Evolutionary conservation across 768 basidiomycete species (phyloP), one percentile per base, ranked within the genome.

Genomic region (Lactarius deliciosus): DNA sequence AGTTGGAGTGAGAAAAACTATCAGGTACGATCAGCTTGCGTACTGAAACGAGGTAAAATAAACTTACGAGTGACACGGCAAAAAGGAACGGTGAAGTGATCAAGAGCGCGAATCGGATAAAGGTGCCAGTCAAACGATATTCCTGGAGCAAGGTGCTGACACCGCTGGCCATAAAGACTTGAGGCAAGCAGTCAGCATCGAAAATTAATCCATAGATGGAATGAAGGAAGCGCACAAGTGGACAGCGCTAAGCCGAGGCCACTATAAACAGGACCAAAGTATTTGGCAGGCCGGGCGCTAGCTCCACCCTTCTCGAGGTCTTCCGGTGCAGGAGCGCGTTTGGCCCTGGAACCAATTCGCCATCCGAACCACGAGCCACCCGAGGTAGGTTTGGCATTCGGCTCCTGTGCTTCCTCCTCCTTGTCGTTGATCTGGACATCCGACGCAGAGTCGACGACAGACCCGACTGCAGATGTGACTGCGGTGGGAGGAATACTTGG

Each of bases 1-100:
- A 91, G 82, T 75, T 91, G 89, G 32, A 88, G 77, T 11, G 86
- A 81, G 73, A 92, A 92, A 79, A 92, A 92, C 89, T 92, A 63
- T 47, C n/a, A 54, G 28, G 5, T 5, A 25, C 9, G 18, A 5
- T 57, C 9, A 60, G 57, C 15, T 63, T n/a, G 55, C 15, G 64
- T 36, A 38, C 2, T 40, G 22, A 13, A 41, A 36, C 60, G n/a
- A 60, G 69, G 32, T 28, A 8, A 2, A 22, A 40, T 34, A 59
- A 6, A 64, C 86, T 75, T 72, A 91, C 90, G 71, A 93, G 74
- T 2, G 89, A 86, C 7, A 95, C 82, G 66, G 91, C 92, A 70
- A 91, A 83, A 5, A 92, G 79, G 73, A 92, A 85, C 0, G 93
- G 93, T 0, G 81, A 75, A 1, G 90, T 86, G 15, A 74, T 80